Evolutionary conservation across 345 rosid species (phyloP).

Genomic region (Bruguiera parviflora): DNA sequence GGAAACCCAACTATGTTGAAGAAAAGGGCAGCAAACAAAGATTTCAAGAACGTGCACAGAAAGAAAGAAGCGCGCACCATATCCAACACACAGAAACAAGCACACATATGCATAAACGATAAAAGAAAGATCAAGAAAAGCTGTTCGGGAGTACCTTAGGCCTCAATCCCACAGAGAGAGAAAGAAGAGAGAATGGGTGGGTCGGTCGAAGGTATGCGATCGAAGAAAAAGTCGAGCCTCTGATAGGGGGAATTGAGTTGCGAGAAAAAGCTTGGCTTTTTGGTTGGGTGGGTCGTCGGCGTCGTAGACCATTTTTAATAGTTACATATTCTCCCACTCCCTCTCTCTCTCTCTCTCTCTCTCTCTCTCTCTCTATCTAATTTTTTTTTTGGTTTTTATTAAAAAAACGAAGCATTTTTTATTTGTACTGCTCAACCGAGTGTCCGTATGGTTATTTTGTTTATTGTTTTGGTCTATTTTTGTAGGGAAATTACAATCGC

Average conservation of each 20-base stretch:
- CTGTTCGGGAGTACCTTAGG: background rate
- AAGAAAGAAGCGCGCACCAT: no score
- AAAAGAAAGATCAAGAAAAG: no score
- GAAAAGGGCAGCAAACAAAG: no score
- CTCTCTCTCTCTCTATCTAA: background rate
- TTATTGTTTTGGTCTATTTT: background rate
- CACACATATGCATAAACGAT: no score
- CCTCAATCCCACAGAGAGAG: background rate
- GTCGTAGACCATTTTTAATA: slow-evolving; percentile 6
- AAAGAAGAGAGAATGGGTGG: background rate
- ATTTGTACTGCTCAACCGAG: background rate
- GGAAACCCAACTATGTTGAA: no score
- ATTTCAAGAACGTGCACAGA: no score
- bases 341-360: background rate
- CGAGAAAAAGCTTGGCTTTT: background rate
- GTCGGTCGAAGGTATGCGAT: background rate
- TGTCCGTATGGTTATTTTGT: background rate
- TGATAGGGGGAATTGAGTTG: background rate
- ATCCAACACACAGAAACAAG: no score
- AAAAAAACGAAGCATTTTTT: background rate
- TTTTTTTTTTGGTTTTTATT: no score
- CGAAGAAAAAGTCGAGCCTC: background rate
- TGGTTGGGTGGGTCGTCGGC: slow-evolving; percentile 26
- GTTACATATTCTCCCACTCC: background rate
- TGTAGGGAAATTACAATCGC: background rate